These are phyloP conservation scores for Astraeus odoratus DNA, from an alignment of 768 basidiomycete species.

Conservation along the genomic window DNA sequence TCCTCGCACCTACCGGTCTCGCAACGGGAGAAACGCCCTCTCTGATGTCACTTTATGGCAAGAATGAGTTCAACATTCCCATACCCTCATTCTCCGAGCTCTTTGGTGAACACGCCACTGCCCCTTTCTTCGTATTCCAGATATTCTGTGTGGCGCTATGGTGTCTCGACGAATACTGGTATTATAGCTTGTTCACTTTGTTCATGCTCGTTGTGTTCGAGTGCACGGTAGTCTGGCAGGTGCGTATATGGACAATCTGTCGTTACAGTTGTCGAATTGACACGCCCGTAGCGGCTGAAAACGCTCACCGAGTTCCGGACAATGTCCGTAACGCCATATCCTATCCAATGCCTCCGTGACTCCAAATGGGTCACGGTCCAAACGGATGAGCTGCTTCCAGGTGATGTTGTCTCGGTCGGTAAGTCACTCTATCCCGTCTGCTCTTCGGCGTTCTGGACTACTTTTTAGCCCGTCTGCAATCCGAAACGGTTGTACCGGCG, in stretches of 20 bases:
- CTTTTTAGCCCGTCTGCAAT: slow-evolving; percentile 50
- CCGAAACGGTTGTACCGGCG: slow-evolving; percentile 87
- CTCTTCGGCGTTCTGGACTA: slow-evolving; percentile 1
- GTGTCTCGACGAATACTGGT: slow-evolving; percentile 99
- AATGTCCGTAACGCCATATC: slow-evolving; percentile 90
- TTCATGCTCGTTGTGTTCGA: slow-evolving; percentile 99
- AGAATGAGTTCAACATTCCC: slow-evolving; percentile 95
- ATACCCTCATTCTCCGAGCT: slow-evolving; percentile 91
- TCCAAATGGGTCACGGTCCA: slow-evolving; percentile 74
- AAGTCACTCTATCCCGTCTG: slow-evolving; percentile 26
- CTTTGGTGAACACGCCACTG: slow-evolving; percentile 93
- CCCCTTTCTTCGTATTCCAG: slow-evolving; percentile 99
- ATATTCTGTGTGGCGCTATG: slow-evolving; percentile 96
- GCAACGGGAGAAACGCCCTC: slow-evolving; percentile 38
- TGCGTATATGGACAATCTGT: slow-evolving; percentile 27
- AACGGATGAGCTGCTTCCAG: slow-evolving; percentile 84
- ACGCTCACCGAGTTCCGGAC: slow-evolving; percentile 95
- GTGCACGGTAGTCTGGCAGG: slow-evolving; percentile 99
- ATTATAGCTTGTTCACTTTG: slow-evolving; percentile 93
- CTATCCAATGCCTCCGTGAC: slow-evolving; percentile 76
- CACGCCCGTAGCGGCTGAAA: slow-evolving; percentile 61
- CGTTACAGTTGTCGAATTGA: not conserved
- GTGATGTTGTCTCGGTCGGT: slow-evolving; percentile 83
- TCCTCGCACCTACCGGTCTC: slow-evolving; percentile 55
- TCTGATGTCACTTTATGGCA: slow-evolving; percentile 68